These are phyloP conservation scores for Wickerhamomyces sydowiorum DNA, from an alignment of 805 yeast species.

Conservation along the genomic window DNA sequence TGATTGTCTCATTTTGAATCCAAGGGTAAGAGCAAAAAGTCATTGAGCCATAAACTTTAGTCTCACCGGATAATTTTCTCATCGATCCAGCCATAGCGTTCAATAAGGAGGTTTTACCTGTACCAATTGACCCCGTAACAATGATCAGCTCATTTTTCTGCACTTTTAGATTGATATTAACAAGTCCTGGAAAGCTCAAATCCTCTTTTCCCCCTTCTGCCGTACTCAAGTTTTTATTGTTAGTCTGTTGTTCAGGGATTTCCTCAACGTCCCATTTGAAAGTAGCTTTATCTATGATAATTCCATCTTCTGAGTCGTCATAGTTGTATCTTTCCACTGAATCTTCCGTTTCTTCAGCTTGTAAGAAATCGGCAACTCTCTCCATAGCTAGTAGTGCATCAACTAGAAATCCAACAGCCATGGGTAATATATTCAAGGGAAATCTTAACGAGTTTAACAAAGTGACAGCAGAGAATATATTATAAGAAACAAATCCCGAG, in stretches of 20 bases:
- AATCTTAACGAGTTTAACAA: conserved; percentile 57
- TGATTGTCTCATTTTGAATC: conserved; percentile 78
- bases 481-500: conserved; percentile 43
- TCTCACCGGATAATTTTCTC: conserved; percentile 47
- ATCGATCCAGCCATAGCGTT: conserved; percentile 70
- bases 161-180: conserved; percentile 47
- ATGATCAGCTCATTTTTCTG: conserved; percentile 66
- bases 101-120: conserved; percentile 74
- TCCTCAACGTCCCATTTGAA: conserved; percentile 51
- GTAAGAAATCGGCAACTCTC: conserved; percentile 43
- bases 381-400: conserved; percentile 57
- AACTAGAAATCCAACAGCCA: conserved; percentile 53
- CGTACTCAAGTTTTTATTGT: not conserved
- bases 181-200: conserved; percentile 33
- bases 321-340: conserved; percentile 24
- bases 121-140: conserved; percentile 74
- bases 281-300: conserved; percentile 37
- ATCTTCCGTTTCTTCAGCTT: conserved; percentile 33
- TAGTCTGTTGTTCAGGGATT: not conserved
- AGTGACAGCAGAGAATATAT: conserved; percentile 65
- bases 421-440: conserved; percentile 60
- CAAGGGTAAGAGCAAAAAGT: conserved; percentile 65
- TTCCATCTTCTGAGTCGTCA: conserved; percentile 36
- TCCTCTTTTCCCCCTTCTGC: conserved; percentile 1
- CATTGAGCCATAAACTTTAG: conserved; percentile 48